A percentile compares a stretch with the other conserved stretches of the same genome.
Evolutionary conservation across 2,329 filamentous ascomycete genomes (phyloP).

Genomic region (Lasiodiplodia sp.): DNA sequence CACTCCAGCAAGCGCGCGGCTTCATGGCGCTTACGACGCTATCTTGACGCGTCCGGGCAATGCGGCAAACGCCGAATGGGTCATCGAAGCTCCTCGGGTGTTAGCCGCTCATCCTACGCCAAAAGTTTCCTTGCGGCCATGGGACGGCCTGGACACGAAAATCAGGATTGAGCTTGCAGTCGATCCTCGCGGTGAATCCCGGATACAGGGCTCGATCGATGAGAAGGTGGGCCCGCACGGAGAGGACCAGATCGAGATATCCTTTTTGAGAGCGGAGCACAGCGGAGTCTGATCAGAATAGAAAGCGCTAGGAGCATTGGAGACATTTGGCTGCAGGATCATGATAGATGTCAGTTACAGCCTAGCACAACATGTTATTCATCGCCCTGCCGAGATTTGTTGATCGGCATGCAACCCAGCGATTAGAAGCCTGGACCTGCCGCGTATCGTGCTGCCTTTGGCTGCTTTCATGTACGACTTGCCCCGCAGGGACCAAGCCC

Average conservation of each 20-base stretch:
- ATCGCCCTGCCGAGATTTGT: constrained; percentile 5
- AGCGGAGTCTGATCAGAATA: not conserved
- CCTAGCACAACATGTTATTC: constrained; percentile 4
- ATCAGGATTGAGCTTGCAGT: constrained; percentile 19
- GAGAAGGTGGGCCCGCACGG: constrained; percentile 7
- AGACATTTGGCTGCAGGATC: constrained; percentile 2
- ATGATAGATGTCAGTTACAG: not conserved
- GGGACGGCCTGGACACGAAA: not conserved
- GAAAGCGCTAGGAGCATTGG: constrained; percentile 3
- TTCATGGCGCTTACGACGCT: constrained; percentile 17
- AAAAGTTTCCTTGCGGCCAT: not conserved
- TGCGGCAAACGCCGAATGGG: not conserved
- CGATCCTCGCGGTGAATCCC: constrained; percentile 11
- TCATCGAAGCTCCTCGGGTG: not conserved
- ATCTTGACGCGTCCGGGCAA: constrained; percentile 7
- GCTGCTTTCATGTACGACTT: not conserved
- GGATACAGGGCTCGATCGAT: not conserved
- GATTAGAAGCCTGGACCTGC: constrained; percentile 13
- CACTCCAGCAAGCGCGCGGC: constrained; percentile 30
- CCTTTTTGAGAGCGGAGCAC: constrained; percentile 12
- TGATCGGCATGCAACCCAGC: not conserved
- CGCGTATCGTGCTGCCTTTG: not conserved
- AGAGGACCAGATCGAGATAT: constrained; percentile 1
- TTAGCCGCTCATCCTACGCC: not conserved
- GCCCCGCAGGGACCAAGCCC: not conserved